phyloP scores from a whole-genome alignment of 345 rosid species.

The Citrus trifoliata region DNA sequence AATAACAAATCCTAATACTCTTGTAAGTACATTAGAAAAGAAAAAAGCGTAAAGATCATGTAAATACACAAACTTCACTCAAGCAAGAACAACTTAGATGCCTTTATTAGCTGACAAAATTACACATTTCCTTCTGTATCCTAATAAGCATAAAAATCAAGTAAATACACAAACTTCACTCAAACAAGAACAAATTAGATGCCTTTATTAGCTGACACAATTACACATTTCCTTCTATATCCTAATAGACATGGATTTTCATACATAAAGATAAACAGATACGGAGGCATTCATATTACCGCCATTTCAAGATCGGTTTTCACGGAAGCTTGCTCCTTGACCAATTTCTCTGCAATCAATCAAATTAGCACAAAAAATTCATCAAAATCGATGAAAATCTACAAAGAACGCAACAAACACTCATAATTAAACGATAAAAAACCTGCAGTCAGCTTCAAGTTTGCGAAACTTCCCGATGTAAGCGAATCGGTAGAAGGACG shows the following conservation, averaged over 20 bases:
- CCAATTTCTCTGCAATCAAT: conserved; percentile 65
- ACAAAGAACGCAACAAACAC: neutral
- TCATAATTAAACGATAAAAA: neutral
- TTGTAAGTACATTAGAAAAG: neutral
- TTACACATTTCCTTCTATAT: neutral
- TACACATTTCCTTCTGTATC: neutral
- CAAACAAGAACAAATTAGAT: neutral
- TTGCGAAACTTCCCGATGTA: conserved; percentile 65
- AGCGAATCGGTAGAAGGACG: conserved; percentile 50
- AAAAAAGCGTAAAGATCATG: neutral
- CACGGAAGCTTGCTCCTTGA: conserved; percentile 87
- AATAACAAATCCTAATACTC: neutral
- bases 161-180: neutral
- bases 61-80: neutral
- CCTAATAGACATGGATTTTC: neutral
- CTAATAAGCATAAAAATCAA: conserved; percentile 1
- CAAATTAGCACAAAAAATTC: conserved; percentile 22
- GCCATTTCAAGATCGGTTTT: conserved; percentile 84
- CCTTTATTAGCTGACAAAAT: neutral
- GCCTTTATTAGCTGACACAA: neutral
- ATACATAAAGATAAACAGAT: conserved; percentile 4
- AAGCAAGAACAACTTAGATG: neutral
- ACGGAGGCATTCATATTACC: conserved; percentile 36
- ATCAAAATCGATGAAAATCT: conserved; percentile 7
- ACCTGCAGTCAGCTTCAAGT: conserved; percentile 91